A percentile compares a stretch with the other conserved stretches of the same genome.
phyloP scores from a whole-genome alignment of 768 basidiomycete species.

The Ramaria sp. region DNA sequence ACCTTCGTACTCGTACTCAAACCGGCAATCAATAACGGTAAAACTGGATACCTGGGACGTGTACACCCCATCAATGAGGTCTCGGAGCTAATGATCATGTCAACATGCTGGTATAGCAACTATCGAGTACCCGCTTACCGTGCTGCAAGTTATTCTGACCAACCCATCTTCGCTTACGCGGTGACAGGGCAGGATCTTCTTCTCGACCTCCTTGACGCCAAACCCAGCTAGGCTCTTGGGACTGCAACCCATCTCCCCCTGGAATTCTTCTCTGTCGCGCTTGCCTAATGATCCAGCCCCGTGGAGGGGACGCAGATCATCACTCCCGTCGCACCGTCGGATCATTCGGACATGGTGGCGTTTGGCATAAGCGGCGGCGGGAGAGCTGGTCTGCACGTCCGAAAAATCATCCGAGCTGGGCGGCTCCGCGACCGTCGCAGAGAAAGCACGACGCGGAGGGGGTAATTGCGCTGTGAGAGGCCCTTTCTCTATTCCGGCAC shows the following conservation, averaged over 20 bases:
- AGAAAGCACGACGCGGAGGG: constrained; percentile 61
- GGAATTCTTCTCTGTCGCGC: constrained; percentile 33
- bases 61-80: constrained; percentile 67
- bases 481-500: constrained; percentile 9
- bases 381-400: constrained; percentile 54
- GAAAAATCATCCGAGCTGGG: constrained; percentile 31
- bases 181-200: constrained; percentile 91
- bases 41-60: constrained; percentile 51
- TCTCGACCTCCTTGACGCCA: constrained; percentile 85
- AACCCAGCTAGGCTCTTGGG: constrained; percentile 57
- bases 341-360: constrained; percentile 71
- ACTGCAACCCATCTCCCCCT: constrained; percentile 33
- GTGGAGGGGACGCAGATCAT: constrained; percentile 68
- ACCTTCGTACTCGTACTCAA: constrained; percentile 91
- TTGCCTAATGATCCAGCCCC: constrained; percentile 44
- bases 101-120: neutral
- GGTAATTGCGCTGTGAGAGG: constrained; percentile 25
- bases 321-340: constrained; percentile 70
- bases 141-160: constrained; percentile 75
- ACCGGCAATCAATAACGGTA: constrained; percentile 90
- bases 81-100: constrained; percentile 46
- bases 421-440: constrained; percentile 64
- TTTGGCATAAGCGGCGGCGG: constrained; percentile 62
- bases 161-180: constrained; percentile 90
- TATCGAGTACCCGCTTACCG: constrained; percentile 39